Base-by-base conservation (phyloP, 1,139 yeast genomes). In the Saccharomycopsis phalli region DNA sequence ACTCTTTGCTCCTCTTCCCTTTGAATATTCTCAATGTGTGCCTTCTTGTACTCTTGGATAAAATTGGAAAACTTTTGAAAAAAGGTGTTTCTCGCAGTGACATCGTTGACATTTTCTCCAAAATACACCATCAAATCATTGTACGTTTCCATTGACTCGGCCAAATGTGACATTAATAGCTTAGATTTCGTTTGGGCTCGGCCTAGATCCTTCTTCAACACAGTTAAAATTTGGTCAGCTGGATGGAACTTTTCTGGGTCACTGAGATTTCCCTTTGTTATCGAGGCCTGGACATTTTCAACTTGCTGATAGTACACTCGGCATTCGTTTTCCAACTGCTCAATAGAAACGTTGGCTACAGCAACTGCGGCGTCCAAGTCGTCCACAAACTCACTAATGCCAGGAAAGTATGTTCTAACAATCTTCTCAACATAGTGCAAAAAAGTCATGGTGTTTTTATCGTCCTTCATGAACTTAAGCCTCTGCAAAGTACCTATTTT, bases 381-480 rank as follows among this genome's bases (percentile, higher is more conserved):
- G 50, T 81, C 84, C 10, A 81, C 75, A 59, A 91, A 88, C 2
- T 69, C 69, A 36, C 84, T 81, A 47, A 75, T 66, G 41, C 83
- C 87, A 0, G 95, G 88, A 54, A 83, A 88, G 22, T 81, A 72
- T 27, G 71, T 71, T 41, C 97, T 66, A 18, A 91, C 72, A 27
- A 82, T 72, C 52, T 74, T 77, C 56, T 91, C 98, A 44, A 91
- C 77, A 53, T 86, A 87, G 54, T 91, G 95, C 53, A 91, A 61
- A 53, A 91, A 81, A 17, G 88, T 81, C 70, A 79, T 71, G 5
- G 84, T 74, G 52, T 83, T 86, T 48, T 77, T 73, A 26, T 76
- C 76, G 53, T 87, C 94, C 59, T 91, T 91, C 63, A 93, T 79
- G 54, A 87, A 86, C 38, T 80, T 83, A 44, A 91, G 66, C 51